Base-by-base conservation (phyloP, 2,329 filamentous ascomycete genomes). In the Penicillium capsulatum region DNA sequence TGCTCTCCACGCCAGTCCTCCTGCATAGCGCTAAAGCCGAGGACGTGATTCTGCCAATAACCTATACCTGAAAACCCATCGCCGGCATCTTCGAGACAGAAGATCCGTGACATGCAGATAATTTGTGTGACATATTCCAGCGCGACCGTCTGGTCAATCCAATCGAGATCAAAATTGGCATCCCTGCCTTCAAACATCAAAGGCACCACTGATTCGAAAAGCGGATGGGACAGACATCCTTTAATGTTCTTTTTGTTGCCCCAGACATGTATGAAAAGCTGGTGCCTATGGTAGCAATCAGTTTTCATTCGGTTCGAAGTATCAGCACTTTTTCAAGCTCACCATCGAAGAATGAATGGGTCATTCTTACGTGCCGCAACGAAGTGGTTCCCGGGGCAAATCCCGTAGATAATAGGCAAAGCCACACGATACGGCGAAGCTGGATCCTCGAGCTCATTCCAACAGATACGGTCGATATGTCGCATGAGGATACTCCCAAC, bases 181-280 rank as follows among this genome's bases (percentile, higher is more conserved):
- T 22, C 27, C 28, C 34, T 40, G 20, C 34, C 38, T 13, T 40
- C 37, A 31, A 48, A 52, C 22, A 45, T 45, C 20, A 36, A 26
- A 11, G 49, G 49, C 6, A 47, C 27, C 20, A 47, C 28, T 2
- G 44, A 34, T n/a, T 39, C 29, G 6, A 38, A 24, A 3, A 42
- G 24, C 6, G 34, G 40, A 19, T 42, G 5, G 3, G 29, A 32
- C 15, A 38, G 9, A n/a, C 24, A 16, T 2, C 40, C 40, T 7
- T 33, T 32, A 13, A 32, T 32, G 15, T 28, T 33, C 11, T 33
- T 42, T 7, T 22, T 38, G 15, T 34, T 20, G n/a, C 40, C 34
- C 34, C 34, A 42, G 14, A 42, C 11, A 26, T 42, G 40, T 3
- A 31, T 17, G 17, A 42, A 38, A 13, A 42, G 39, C 14, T 22